Evolutionary conservation across 176 grass and related monocot genomes (phyloP).

Genomic region (Ensete glaucum): DNA sequence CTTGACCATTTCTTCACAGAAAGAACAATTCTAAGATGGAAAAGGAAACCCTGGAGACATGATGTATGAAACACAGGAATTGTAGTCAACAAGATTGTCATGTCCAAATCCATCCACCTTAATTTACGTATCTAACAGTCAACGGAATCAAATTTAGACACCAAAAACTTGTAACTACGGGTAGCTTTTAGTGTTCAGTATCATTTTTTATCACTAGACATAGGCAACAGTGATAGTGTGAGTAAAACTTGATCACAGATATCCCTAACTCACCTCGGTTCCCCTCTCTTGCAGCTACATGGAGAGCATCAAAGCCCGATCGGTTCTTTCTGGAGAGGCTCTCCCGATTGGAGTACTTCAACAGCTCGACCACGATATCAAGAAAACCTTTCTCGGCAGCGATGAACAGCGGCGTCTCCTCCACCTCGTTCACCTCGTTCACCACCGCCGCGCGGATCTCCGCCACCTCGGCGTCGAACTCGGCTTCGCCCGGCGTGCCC

Average conservation of each 20-base stretch:
- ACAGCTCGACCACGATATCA: slow-evolving; percentile 6
- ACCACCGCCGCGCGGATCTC: background rate
- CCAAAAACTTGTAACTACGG: background rate
- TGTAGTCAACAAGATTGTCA: background rate
- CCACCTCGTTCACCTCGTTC: slow-evolving; percentile 12
- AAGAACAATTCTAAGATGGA: background rate
- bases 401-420: slow-evolving; percentile 7
- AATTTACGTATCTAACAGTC: background rate
- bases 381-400: slow-evolving; percentile 7
- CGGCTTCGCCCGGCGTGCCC: background rate
- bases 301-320: slow-evolving; percentile 2
- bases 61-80: background rate
- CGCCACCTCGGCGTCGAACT: background rate
- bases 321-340: slow-evolving; percentile 3
- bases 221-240: background rate
- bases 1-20: no score
- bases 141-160: background rate
- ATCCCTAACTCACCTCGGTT: background rate
- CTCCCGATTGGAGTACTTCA: slow-evolving; percentile 12
- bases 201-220: background rate
- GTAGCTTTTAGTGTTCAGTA: background rate
- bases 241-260: background rate
- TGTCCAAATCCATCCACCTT: background rate
- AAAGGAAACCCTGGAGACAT: background rate
- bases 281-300: slow-evolving; percentile 8